phyloP scores from a whole-genome alignment of 768 basidiomycete species.

The Trametes cingulata region DNA sequence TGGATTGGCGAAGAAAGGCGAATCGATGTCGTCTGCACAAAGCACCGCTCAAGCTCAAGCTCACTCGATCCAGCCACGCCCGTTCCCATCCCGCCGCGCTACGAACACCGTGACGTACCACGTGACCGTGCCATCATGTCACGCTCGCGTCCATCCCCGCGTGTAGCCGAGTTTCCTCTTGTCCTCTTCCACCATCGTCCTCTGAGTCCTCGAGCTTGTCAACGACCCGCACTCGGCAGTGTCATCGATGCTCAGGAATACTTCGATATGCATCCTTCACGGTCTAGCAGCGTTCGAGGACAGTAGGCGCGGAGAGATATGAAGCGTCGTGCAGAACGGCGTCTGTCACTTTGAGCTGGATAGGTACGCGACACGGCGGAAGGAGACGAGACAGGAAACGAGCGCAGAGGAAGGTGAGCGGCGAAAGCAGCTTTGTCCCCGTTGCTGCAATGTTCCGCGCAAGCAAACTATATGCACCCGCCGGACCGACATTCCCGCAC shows the following conservation, averaged over 20 bases:
- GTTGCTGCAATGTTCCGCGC: background rate
- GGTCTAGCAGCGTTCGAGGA: too few species aligned
- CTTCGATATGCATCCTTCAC: too few species aligned
- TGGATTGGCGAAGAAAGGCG: background rate
- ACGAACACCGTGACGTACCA: background rate
- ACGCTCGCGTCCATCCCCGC: background rate
- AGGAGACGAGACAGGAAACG: background rate
- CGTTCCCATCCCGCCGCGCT: background rate
- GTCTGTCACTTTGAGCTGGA: too few species aligned
- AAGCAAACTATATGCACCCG: background rate
- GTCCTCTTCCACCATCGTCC: background rate
- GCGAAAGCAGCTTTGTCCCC: background rate
- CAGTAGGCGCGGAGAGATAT: background rate
- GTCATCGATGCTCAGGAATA: too few species aligned
- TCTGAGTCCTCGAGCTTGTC: background rate
- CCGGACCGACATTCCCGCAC: background rate
- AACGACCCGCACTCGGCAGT: too few species aligned
- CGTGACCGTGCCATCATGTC: background rate
- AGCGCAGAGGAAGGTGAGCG: background rate
- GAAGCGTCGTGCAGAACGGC: too few species aligned
- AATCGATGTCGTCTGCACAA: conserved; percentile 3
- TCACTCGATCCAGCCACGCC: background rate
- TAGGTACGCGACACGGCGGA: background rate
- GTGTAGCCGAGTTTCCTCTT: background rate
- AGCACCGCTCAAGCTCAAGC: background rate